Conservation (phyloP, 2,329 filamentous ascomycete species). For the Teratosphaeria pseudoeucalypti region DNA sequence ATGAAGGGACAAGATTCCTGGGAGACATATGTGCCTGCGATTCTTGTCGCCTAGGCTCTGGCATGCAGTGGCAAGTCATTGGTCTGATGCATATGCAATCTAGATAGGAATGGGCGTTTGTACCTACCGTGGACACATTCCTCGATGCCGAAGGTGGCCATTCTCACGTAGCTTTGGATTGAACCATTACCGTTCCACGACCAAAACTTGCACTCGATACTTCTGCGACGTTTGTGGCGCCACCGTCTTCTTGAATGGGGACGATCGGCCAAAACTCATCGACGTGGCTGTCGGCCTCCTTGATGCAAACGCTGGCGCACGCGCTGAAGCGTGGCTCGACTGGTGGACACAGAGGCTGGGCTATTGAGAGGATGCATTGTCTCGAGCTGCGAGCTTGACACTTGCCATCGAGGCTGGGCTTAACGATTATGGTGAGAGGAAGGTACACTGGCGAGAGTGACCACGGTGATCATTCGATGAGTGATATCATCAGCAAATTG, state of each 20-base stretch:
- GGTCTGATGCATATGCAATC: neutral
- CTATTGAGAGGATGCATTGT: constrained; percentile 45
- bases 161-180: constrained; percentile 32
- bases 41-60: constrained; percentile 50
- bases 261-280: constrained; percentile 44
- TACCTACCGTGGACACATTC: constrained; percentile 49
- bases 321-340: constrained; percentile 49
- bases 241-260: constrained; percentile 52
- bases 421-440: constrained; percentile 9
- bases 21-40: constrained; percentile 52
- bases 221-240: constrained; percentile 56
- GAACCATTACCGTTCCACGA: constrained; percentile 44
- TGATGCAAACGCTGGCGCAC: constrained; percentile 39
- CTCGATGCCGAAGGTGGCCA: constrained; percentile 20
- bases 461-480: neutral
- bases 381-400: constrained; percentile 12
- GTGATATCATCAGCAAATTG: neutral
- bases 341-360: constrained; percentile 52
- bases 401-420: constrained; percentile 15
- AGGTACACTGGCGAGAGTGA: neutral
- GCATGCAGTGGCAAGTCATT: constrained; percentile 48
- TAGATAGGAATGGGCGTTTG: constrained; percentile 49
- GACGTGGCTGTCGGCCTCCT: constrained; percentile 53
- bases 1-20: constrained; percentile 41
- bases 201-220: constrained; percentile 42